phyloP scores from a whole-genome alignment of 1,284 basidiomycete genomes.

The Hymenochaete sp. region DNA sequence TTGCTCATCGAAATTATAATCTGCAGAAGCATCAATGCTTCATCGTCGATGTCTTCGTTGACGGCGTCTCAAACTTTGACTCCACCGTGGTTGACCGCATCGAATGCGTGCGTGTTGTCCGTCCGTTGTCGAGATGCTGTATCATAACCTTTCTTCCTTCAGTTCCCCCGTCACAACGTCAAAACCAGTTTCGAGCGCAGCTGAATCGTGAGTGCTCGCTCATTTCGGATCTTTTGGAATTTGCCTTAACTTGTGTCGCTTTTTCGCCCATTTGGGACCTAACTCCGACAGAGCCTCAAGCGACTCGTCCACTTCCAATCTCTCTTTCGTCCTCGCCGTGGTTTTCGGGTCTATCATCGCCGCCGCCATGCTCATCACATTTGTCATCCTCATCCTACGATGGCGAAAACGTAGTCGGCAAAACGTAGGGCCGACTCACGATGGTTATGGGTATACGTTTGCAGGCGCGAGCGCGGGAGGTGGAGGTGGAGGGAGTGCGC shows the following conservation, averaged over 20 bases:
- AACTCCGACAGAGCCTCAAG: not conserved
- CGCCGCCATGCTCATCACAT: not conserved
- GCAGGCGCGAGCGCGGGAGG: no score
- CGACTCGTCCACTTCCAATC: not conserved
- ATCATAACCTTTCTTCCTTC: no score
- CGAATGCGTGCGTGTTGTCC: no score
- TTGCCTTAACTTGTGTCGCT: no score
- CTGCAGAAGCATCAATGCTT: not conserved
- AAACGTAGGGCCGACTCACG: not conserved
- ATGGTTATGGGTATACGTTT: not conserved
- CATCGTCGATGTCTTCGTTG: slow-evolving; percentile 3
- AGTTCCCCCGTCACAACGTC: no score
- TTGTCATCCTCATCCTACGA: not conserved
- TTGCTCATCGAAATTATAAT: slow-evolving; percentile 1
- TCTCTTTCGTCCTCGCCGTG: slow-evolving; percentile 10
- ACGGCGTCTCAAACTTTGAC: slow-evolving; percentile 10
- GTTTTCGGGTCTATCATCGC: slow-evolving; percentile 13
- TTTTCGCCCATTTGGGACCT: no score
- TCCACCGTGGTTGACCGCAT: slow-evolving; percentile 11
- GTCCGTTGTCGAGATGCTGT: no score
- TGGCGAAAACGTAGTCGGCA: not conserved
- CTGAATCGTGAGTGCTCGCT: no score
- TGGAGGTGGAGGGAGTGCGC: no score
- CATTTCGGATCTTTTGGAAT: no score
- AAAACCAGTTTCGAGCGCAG: no score